Evolutionary conservation across 805 yeast genomes (phyloP), one percentile per base, ranked within the genome.

Genomic region (Wickerhamiella domercqiae): DNA sequence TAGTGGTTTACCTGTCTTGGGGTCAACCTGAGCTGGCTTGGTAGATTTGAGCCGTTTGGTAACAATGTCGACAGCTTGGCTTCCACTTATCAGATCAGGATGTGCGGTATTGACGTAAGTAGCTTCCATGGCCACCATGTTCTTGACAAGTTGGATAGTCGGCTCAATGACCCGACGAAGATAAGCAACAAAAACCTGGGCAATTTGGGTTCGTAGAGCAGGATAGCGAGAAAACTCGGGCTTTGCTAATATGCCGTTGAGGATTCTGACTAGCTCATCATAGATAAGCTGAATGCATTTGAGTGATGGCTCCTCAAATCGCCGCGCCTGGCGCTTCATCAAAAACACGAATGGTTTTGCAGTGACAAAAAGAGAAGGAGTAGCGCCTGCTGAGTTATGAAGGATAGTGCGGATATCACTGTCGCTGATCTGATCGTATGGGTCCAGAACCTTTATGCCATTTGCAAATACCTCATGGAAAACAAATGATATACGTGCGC

Each of bases 21-120:
- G 93, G 60, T 83, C 95, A 36, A 84, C 78, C 36, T 75, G 77
- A 21, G 75, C 74, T 44, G 81, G 83, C 33, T 30, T 30, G 46
- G 66, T 62, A 21, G 78, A 77, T 52, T 72, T 86, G 59, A 83
- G 61, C 55, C 73, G 78, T 45, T 87, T 95, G 56, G 81, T 74
- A 21, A 87, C 95, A 57, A 84, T 76, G 2, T 81, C 74, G 79
- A 90, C 76, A 3, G 98, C 98, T 54, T 82, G 93, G 18, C 90
- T 74, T 36, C 98, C 97, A 59, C 81, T 84, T 52, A 90, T 67
- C 52, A 90, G 71, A 56, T 90, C 97, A 4, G 97, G 96, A 56
- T 90, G 98, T 1, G 95, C 96, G 4, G 97, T 90, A 62, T 90
- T 90, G 51, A 90, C 84, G 60, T 90, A 90, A 9, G 93, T 78